Conservation (phyloP, 1,284 basidiomycete species). For the Austropuccinia psidii region DNA sequence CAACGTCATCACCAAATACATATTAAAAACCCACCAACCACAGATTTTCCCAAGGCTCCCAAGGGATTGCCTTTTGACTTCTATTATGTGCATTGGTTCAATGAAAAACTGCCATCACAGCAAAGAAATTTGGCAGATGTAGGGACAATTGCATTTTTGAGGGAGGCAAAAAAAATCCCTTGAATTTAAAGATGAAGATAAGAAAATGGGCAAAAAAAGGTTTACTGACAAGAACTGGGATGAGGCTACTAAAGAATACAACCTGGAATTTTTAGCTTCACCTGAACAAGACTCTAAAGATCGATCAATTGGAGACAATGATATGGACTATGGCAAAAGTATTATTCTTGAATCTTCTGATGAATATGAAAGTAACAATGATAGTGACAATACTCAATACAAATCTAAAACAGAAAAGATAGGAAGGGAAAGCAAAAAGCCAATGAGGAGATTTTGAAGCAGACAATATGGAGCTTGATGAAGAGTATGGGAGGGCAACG, state of each 20-base stretch:
- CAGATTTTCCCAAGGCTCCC: not conserved
- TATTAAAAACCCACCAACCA: not conserved
- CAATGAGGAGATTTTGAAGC: too few species aligned
- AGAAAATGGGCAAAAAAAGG: not conserved
- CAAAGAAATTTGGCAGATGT: not conserved
- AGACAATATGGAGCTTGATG: too few species aligned
- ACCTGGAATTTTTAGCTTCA: not conserved
- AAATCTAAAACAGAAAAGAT: too few species aligned
- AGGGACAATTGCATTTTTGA: not conserved
- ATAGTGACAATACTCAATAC: too few species aligned
- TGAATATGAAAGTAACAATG: too few species aligned
- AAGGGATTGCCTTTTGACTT: conserved; percentile 14
- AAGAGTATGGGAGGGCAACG: too few species aligned
- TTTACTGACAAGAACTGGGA: not conserved
- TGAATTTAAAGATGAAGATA: not conserved
- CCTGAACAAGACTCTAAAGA: too few species aligned
- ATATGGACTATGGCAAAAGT: too few species aligned
- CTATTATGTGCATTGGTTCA: conserved; percentile 2
- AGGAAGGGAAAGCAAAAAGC: too few species aligned
- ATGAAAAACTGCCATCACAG: not conserved
- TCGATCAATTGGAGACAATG: too few species aligned
- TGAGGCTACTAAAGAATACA: not conserved
- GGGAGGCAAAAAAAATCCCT: not conserved
- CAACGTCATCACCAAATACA: not conserved
- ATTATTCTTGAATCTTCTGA: too few species aligned